These are phyloP conservation scores for Aureobasidium sp. DNA, from an alignment of 2,329 filamentous ascomycete species.

Conservation along the genomic window DNA sequence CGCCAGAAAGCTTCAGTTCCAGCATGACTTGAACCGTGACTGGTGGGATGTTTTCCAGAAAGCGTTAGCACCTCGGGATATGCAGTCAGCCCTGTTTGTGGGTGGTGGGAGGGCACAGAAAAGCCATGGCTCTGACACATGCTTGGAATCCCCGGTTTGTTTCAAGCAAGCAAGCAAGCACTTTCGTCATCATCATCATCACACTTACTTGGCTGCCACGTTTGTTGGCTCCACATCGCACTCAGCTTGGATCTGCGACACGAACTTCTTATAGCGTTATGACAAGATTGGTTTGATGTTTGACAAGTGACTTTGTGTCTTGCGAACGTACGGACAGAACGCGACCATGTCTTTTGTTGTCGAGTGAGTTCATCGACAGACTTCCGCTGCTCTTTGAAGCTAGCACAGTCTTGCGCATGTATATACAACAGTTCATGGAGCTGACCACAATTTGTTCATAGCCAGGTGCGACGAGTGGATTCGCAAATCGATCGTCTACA, in stretches of 20 bases:
- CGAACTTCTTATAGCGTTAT: neutral
- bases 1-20: neutral
- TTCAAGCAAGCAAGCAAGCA: neutral
- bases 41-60: neutral
- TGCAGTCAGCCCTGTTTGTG: neutral
- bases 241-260: neutral
- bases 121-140: neutral
- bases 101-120: neutral
- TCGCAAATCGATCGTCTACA: conserved; percentile 52
- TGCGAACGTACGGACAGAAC: too few species aligned
- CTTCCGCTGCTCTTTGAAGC: neutral
- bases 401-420: neutral
- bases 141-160: neutral
- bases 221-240: conserved; percentile 9
- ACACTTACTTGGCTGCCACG: neutral
- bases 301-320: neutral
- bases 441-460: conserved; percentile 22
- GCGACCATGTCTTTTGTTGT: conserved; percentile 33
- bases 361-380: conserved; percentile 19
- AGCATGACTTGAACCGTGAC: neutral
- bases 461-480: conserved; percentile 52
- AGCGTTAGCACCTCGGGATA: neutral
- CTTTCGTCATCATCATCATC: conserved; percentile 9
- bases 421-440: too few species aligned
- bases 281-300: neutral